Percentiles rank a stretch among this genome's conserved stretches.
Conservation (phyloP, 805 yeast genomes). For the Metschnikowia colocasiae region DNA sequence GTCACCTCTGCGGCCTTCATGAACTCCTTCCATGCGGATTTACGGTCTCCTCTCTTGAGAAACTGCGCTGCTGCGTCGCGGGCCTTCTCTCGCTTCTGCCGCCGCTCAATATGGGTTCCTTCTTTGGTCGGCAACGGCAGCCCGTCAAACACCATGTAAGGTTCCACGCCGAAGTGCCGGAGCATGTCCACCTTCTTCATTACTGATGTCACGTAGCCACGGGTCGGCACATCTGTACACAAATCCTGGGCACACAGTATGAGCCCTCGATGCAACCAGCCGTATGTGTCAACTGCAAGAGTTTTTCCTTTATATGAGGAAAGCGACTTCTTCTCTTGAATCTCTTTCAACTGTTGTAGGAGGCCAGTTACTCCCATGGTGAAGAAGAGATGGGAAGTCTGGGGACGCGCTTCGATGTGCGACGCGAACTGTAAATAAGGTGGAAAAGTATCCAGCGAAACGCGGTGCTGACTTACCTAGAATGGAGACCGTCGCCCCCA, state of each 20-base stretch:
- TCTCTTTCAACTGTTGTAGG: constrained; percentile 71
- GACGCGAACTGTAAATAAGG: not conserved
- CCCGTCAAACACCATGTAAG: constrained; percentile 93
- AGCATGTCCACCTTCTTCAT: constrained; percentile 65
- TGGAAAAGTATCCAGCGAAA: not conserved
- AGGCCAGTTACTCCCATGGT: constrained; percentile 82
- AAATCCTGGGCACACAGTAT: constrained; percentile 81
- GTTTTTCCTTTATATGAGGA: constrained; percentile 66
- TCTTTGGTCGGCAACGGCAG: constrained; percentile 77
- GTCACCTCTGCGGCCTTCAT: constrained; percentile 83
- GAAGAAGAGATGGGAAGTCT: not conserved
- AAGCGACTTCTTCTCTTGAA: constrained; percentile 58
- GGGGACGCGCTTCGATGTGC: constrained; percentile 2
- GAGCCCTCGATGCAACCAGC: constrained; percentile 92
- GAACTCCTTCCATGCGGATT: constrained; percentile 62
- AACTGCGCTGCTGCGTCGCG: constrained; percentile 51
- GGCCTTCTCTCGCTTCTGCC: constrained; percentile 54
- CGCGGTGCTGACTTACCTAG: not conserved
- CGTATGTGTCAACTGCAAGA: constrained; percentile 91
- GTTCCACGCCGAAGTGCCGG: constrained; percentile 62
- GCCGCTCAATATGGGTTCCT: constrained; percentile 66
- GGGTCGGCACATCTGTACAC: constrained; percentile 66
- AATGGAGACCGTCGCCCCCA: too few relatives aligned
- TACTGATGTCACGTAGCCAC: constrained; percentile 67
- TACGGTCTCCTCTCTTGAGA: constrained; percentile 50